Conservation (phyloP, 306 rosid genomes). For the Acmispon strigosus region DNA sequence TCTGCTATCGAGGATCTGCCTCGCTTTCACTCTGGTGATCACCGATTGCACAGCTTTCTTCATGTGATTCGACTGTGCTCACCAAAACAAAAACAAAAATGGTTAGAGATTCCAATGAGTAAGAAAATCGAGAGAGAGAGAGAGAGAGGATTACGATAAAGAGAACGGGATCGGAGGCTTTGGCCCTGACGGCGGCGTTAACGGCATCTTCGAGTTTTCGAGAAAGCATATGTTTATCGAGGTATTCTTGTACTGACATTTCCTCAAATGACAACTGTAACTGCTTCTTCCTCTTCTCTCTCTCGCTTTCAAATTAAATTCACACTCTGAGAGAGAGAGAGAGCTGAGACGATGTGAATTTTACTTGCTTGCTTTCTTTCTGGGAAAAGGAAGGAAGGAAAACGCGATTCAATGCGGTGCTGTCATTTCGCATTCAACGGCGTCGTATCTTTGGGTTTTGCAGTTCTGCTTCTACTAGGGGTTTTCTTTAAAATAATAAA, state of each 20-base stretch:
- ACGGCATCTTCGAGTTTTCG: slow-evolving; percentile 96
- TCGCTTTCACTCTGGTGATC: slow-evolving; percentile 71
- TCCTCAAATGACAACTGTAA: not conserved
- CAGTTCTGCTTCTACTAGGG: not conserved
- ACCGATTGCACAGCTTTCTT: slow-evolving; percentile 62
- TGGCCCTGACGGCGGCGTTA: slow-evolving; percentile 97
- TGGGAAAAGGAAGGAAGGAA: not conserved
- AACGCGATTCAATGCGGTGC: not conserved
- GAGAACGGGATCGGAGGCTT: slow-evolving; percentile 83
- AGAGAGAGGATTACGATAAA: slow-evolving; percentile 55
- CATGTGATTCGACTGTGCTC: slow-evolving; percentile 71
- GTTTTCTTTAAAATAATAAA: no score
- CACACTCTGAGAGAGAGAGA: not conserved
- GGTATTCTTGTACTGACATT: slow-evolving; percentile 91
- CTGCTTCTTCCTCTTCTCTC: not conserved
- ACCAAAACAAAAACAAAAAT: not conserved
- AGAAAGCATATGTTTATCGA: slow-evolving; percentile 74
- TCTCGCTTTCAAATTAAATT: not conserved
- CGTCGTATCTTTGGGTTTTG: not conserved
- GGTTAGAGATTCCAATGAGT: not conserved
- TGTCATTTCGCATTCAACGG: no score
- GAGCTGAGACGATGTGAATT: not conserved
- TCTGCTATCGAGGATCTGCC: slow-evolving; percentile 97
- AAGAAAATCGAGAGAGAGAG: not conserved
- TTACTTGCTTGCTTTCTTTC: not conserved